phyloP scores from a whole-genome alignment of 176 grass and related monocot species.

The Microstegium vimineum region DNA sequence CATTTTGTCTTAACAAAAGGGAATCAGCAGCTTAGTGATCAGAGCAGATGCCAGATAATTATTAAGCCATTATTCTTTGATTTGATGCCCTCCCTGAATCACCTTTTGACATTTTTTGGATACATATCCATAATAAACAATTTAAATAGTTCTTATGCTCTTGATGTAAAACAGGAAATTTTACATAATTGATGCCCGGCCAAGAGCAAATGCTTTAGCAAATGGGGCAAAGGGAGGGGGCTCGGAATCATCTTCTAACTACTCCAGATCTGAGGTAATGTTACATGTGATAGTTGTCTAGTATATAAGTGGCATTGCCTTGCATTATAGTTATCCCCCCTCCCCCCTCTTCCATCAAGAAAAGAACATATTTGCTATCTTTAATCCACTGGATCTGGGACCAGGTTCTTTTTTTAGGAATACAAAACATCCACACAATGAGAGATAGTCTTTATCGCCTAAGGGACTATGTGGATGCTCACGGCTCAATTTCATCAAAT shows the following conservation, averaged over 20 bases:
- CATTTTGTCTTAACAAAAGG: conserved; percentile 6
- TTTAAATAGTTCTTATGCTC: conserved; percentile 17
- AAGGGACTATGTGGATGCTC: conserved; percentile 94
- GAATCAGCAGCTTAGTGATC: not conserved
- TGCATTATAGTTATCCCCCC: not conserved
- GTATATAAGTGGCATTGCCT: not conserved
- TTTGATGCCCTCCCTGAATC: not conserved
- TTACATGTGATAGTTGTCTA: not conserved
- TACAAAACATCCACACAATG: conserved; percentile 98
- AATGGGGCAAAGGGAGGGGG: conserved; percentile 98
- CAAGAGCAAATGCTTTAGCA: conserved; percentile 94
- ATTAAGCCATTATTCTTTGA: not conserved
- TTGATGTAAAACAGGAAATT: conserved; percentile 65
- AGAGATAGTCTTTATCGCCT: conserved; percentile 96
- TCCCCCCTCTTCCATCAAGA: not conserved
- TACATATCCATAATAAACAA: not conserved
- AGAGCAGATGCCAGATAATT: conserved; percentile 2
- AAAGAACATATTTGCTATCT: not conserved
- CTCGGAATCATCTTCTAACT: conserved; percentile 95
- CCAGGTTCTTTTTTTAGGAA: conserved; percentile 92
- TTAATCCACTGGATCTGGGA: conserved; percentile 40
- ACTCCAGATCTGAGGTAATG: conserved; percentile 79
- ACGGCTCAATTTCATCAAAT: conserved; percentile 80
- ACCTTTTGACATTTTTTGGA: conserved; percentile 1
- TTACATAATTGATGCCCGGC: conserved; percentile 98